Evolutionary conservation across 441 rosid species (phyloP).

Genomic region (Metrosideros polymorpha): DNA sequence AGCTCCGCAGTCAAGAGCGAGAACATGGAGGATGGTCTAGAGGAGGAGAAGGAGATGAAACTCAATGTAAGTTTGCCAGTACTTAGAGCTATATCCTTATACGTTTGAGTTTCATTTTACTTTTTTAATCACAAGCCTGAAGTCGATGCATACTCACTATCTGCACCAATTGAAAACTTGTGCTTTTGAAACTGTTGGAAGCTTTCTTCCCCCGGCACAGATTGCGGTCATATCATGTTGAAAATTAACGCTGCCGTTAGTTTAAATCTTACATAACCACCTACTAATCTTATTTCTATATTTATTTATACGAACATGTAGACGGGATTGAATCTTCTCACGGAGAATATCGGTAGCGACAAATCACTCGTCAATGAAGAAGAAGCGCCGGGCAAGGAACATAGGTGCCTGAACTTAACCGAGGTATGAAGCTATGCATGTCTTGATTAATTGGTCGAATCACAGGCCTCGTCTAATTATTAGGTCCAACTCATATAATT

Average conservation of each 20-base stretch:
- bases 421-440: neutral
- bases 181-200: neutral
- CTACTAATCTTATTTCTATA: neutral
- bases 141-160: neutral
- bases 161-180: neutral
- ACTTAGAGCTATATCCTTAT: neutral
- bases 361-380: neutral
- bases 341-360: neutral
- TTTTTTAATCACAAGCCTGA: neutral
- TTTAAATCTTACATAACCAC: neutral
- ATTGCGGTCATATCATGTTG: neutral
- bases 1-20: neutral
- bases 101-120: neutral
- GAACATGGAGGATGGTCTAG: neutral
- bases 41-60: neutral
- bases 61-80: neutral
- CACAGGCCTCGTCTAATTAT: neutral
- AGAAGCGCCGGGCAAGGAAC: neutral
- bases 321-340: neutral
- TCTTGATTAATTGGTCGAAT: neutral
- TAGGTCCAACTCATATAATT: neutral
- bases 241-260: neutral
- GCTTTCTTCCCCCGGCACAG: neutral
- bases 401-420: neutral
- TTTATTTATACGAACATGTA: neutral